These are phyloP conservation scores for Scheffersomyces insectosa DNA, from an alignment of 1,139 yeast species.

Conservation along the genomic window DNA sequence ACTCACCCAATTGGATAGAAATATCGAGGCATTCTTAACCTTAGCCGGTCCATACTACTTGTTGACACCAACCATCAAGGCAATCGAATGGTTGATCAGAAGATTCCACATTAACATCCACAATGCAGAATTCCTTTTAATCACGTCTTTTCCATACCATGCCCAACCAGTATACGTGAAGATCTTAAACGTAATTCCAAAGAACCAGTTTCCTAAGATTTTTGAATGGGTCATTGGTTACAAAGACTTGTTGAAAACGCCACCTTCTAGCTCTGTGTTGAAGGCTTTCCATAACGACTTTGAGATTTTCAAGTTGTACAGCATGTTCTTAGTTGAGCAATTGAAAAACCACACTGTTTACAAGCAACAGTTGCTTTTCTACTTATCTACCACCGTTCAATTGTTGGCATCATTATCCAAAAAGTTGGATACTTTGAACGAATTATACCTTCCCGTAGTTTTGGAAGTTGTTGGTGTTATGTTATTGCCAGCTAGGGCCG, in stretches of 20 bases:
- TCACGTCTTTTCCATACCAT: conserved; percentile 78
- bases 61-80: conserved; percentile 73
- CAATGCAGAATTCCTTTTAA: conserved; percentile 69
- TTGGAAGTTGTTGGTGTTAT: conserved; percentile 59
- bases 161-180: conserved; percentile 71
- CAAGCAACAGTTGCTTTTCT: conserved; percentile 74
- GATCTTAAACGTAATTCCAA: conserved; percentile 67
- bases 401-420: conserved; percentile 40
- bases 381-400: conserved; percentile 74
- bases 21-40: conserved; percentile 71
- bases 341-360: conserved; percentile 58
- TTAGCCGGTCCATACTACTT: conserved; percentile 76
- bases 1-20: conserved; percentile 67
- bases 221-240: conserved; percentile 72
- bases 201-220: conserved; percentile 65
- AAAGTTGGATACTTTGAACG: conserved; percentile 29
- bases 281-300: conserved; percentile 70
- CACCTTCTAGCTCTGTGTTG: conserved; percentile 68
- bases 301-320: conserved; percentile 66
- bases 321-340: conserved; percentile 57
- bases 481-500: conserved; percentile 30
- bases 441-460: conserved; percentile 48
- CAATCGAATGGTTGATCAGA: conserved; percentile 94
- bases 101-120: conserved; percentile 85
- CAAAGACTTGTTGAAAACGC: conserved; percentile 63